Evolutionary conservation across 176 grass and related monocot species (phyloP).

Genomic region (Carex scoparia): DNA sequence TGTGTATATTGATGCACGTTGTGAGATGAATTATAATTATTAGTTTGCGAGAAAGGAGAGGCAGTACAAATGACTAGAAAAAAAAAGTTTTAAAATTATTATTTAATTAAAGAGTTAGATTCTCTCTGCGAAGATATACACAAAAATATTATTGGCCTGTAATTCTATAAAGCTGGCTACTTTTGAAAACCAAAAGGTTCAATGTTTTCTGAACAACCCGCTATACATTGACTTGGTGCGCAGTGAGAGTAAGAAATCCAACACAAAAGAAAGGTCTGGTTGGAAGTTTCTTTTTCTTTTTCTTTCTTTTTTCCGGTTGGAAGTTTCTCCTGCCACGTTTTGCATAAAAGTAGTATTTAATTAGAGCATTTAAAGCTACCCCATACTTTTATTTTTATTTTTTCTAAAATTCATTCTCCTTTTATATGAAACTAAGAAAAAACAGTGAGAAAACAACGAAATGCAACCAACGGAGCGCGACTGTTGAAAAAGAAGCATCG

Average conservation of each 20-base stretch:
- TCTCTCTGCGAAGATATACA: no score
- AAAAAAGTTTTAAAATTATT: no score
- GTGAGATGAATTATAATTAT: neutral
- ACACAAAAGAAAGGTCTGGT: neutral
- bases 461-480: neutral
- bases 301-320: neutral
- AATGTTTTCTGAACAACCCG: neutral
- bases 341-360: neutral
- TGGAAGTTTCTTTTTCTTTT: neutral
- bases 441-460: neutral
- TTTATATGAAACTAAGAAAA: neutral
- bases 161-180: neutral
- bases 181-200: neutral
- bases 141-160: neutral
- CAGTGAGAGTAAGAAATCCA: neutral
- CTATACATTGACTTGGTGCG: neutral
- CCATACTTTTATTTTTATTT: neutral
- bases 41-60: no score
- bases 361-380: slow-evolving; percentile 4
- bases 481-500: slow-evolving; percentile 1
- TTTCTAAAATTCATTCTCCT: neutral
- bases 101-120: no score
- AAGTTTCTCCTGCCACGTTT: slow-evolving; percentile 27
- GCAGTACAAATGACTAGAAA: no score
- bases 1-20: neutral